Evolutionary conservation across 768 basidiomycete genomes (phyloP).

Genomic region (Mycena vitilis): DNA sequence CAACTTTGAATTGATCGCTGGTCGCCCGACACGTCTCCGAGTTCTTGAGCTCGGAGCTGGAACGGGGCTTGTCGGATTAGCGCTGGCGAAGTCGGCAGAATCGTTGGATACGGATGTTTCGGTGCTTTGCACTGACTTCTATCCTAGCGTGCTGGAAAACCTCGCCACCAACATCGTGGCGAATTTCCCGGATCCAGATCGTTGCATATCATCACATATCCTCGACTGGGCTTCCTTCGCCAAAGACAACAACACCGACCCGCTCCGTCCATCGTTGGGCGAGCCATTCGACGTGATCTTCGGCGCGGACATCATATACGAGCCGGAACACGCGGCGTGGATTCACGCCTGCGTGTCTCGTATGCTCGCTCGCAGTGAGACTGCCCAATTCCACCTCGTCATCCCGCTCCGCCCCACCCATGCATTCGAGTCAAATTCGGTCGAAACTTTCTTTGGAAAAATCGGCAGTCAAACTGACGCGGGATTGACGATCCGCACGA

Average conservation of each 20-base stretch:
- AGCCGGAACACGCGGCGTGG: constrained; percentile 76
- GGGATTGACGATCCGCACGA: constrained; percentile 63
- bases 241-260: constrained; percentile 20
- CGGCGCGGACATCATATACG: constrained; percentile 88
- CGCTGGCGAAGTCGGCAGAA: constrained; percentile 56
- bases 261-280: constrained; percentile 40
- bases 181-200: constrained; percentile 58
- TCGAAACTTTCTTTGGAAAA: constrained; percentile 8
- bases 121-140: constrained; percentile 82
- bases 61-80: constrained; percentile 83
- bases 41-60: constrained; percentile 88
- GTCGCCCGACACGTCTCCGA: constrained; percentile 43
- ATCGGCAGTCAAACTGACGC: not conserved
- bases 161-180: constrained; percentile 67
- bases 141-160: constrained; percentile 78
- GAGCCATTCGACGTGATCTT: constrained; percentile 75
- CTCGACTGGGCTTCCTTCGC: constrained; percentile 74
- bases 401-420: constrained; percentile 27
- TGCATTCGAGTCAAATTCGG: constrained; percentile 18
- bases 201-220: constrained; percentile 35
- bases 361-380: constrained; percentile 50
- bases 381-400: constrained; percentile 25
- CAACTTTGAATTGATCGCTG: constrained; percentile 55
- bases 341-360: constrained; percentile 69
- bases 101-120: constrained; percentile 33